Evolutionary conservation across 2,329 filamentous ascomycete species (phyloP).

Genomic region (Fusarium anthophilum): DNA sequence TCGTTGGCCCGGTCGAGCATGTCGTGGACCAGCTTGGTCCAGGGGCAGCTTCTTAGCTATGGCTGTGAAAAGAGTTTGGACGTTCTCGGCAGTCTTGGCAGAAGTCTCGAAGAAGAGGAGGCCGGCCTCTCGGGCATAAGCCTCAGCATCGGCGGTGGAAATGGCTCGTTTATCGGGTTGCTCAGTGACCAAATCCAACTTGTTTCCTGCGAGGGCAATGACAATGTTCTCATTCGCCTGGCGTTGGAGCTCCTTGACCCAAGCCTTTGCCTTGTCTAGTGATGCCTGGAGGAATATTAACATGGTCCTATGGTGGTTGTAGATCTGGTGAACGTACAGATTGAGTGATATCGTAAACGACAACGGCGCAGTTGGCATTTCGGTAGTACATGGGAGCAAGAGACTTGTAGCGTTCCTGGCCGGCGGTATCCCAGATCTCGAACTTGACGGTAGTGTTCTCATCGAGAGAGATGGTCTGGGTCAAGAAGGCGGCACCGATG

Average conservation of each 20-base stretch:
- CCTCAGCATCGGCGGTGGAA: slow-evolving; percentile 86
- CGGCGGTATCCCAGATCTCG: slow-evolving; percentile 99
- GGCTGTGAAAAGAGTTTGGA: slow-evolving; percentile 93
- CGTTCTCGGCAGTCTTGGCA: slow-evolving; percentile 96
- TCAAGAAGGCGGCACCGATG: slow-evolving; percentile 97
- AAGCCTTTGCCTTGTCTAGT: slow-evolving; percentile 97
- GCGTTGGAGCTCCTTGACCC: slow-evolving; percentile 98
- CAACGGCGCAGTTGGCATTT: slow-evolving; percentile 98
- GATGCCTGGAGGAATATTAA: slow-evolving; percentile 67
- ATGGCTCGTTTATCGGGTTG: slow-evolving; percentile 97
- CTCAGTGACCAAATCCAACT: slow-evolving; percentile 93
- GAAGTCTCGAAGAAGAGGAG: slow-evolving; percentile 99
- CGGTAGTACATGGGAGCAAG: slow-evolving; percentile 99
- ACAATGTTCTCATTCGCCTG: slow-evolving; percentile 99
- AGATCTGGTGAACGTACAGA: slow-evolving; percentile 71
- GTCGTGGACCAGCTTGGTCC: slow-evolving; percentile 93
- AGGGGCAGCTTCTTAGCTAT: slow-evolving; percentile 98
- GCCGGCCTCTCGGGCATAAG: slow-evolving; percentile 92
- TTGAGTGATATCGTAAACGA: slow-evolving; percentile 99
- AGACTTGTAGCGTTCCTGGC: slow-evolving; percentile 98
- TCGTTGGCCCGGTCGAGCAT: slow-evolving; percentile 73
- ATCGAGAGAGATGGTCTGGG: slow-evolving; percentile 97
- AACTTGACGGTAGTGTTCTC: slow-evolving; percentile 99
- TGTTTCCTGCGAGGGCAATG: slow-evolving; percentile 97
- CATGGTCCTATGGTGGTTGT: background rate